These are phyloP conservation scores for Tilletia indica DNA, from an alignment of 1,284 basidiomycete species.

Conservation along the genomic window DNA sequence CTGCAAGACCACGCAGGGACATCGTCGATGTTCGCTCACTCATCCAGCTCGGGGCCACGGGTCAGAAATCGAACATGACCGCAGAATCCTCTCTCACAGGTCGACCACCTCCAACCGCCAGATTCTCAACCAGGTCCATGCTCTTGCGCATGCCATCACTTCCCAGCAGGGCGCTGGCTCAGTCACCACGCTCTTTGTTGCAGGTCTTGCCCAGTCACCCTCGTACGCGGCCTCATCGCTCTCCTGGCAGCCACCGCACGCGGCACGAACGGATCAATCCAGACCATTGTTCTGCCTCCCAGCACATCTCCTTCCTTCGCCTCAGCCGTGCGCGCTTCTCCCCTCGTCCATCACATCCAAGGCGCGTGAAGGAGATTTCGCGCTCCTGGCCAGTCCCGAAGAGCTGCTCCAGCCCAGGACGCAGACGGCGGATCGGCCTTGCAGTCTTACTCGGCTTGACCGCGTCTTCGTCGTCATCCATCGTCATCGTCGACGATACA, in stretches of 20 bases:
- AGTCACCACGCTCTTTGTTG: not conserved
- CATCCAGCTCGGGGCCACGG: slow-evolving; percentile 16
- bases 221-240: slow-evolving; percentile 11
- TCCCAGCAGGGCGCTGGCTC: not conserved
- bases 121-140: not conserved
- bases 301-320: not conserved
- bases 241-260: slow-evolving; percentile 9
- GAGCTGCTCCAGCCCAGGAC: not conserved
- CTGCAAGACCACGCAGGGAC: slow-evolving; percentile 37
- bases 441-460: not conserved
- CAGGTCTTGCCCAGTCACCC: not conserved
- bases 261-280: not conserved
- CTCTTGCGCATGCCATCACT: not conserved
- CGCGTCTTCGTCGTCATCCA: not conserved
- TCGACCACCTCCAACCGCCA: not conserved
- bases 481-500: slow-evolving; percentile 14
- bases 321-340: not conserved
- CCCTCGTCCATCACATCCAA: not conserved
- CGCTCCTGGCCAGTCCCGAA: slow-evolving; percentile 1
- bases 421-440: not conserved
- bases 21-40: slow-evolving; percentile 33
- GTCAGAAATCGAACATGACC: slow-evolving; percentile 19
- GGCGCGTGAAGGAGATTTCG: not conserved
- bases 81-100: not conserved
- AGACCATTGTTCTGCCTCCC: slow-evolving; percentile 5